Base-by-base conservation (phyloP, 768 basidiomycete species). In the Mycena indigotica region DNA sequence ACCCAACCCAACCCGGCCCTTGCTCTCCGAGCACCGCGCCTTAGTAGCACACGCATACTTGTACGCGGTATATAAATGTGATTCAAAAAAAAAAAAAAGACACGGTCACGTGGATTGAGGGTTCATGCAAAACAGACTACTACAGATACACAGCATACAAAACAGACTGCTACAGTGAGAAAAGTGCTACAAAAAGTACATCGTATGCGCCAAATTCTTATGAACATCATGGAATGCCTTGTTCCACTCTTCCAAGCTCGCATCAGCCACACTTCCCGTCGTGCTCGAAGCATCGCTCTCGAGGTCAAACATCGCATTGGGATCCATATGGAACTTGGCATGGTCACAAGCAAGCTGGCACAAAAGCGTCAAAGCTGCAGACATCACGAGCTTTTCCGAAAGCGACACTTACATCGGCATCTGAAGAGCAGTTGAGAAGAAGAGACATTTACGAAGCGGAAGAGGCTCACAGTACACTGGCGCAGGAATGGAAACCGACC, bases 401-500 rank as follows among this genome's bases (percentile, higher is more conserved):
- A 50, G 15, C 8, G 23, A 28, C 28, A 29, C 38, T 15, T 23
- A 28, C 28, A 24, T 71, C 67, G 5, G 70, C 70, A 48, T 71
- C 70, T 71, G 46, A 8, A 17, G 17, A 10, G 44, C 17, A 15
- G 4, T 28, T 17, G 46, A 32, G 61, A n/a, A 62, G 49, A 17
- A 12, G 49, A 2, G 28, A 4, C 19, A n/a, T n/a, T 5, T 24
- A n/a, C 8, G 23, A 6, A 38, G 28, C 21, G 29, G 13, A 3
- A 46, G 21, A 24, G 25, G 56, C 61, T 69, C 56, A 84, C 82
- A 85, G 51, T 84, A 85, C 0, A 85, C 82, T 0, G 84, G 84
- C 1, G 61, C 61, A 6, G 61, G 61, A 53, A 63, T 63, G 2
- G 53, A 56, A 4, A 63, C 61, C 0, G 81, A 78, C 10, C 81